Evolutionary conservation across 202 grass and related monocot genomes (phyloP).

Genomic region (Carex arenaria): DNA sequence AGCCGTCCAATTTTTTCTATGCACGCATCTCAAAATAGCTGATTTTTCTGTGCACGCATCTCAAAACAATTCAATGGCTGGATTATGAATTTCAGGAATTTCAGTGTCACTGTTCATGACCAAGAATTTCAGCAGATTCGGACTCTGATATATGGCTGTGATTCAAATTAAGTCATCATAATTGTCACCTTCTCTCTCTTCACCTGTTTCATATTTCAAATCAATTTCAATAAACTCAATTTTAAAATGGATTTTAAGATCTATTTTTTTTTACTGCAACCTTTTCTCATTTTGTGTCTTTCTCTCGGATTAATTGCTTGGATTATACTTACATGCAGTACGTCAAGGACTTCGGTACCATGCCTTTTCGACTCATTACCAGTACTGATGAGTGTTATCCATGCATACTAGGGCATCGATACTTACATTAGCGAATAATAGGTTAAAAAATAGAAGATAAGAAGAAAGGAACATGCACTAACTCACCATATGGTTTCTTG

Average conservation of each 20-base stretch:
- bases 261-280: background rate
- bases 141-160: slow-evolving; percentile 46
- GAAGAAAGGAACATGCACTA: background rate
- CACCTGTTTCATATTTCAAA: slow-evolving; percentile 34
- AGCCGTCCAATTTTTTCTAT: no score
- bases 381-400: background rate
- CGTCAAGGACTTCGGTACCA: background rate
- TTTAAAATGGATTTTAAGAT: background rate
- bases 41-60: no score
- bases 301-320: background rate
- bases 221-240: background rate
- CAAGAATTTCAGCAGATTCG: no score
- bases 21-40: no score
- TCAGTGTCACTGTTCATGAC: no score
- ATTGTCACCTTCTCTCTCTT: slow-evolving; percentile 30
- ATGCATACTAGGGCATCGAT: background rate
- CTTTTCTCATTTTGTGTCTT: background rate
- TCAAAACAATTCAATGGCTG: no score
- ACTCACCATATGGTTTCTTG: slow-evolving; percentile 53
- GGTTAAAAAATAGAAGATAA: background rate
- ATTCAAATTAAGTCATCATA: slow-evolving; percentile 36
- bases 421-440: slow-evolving; percentile 13
- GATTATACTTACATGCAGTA: background rate
- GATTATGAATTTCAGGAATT: no score
- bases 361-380: background rate